Evolutionary conservation across 2,329 filamentous ascomycete species (phyloP).

Genomic region (Leptographium flavum): DNA sequence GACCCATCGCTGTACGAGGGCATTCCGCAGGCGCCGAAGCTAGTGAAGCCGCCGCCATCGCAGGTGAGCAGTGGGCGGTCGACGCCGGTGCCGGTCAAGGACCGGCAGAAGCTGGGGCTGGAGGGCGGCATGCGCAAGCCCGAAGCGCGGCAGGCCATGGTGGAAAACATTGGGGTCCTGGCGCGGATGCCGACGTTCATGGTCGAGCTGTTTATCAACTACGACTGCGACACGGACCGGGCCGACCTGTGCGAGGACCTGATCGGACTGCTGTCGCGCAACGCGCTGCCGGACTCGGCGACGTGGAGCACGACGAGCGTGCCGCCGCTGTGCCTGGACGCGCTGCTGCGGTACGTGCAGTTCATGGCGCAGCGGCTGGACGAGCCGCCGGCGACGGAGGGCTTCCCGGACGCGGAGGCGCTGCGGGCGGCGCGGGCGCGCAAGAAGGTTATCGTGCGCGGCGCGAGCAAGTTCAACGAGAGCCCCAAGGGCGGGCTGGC

Average conservation of each 20-base stretch:
- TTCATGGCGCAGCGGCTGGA: slow-evolving; percentile 80
- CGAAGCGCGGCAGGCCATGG: slow-evolving; percentile 94
- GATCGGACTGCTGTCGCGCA: slow-evolving; percentile 80
- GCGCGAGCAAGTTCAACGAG: slow-evolving; percentile 87
- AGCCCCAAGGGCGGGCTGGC: slow-evolving; percentile 79
- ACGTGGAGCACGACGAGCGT: slow-evolving; percentile 99
- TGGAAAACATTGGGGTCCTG: slow-evolving; percentile 85
- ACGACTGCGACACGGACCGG: slow-evolving; percentile 87
- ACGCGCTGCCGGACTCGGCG: slow-evolving; percentile 90
- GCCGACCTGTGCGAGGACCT: slow-evolving; percentile 91
- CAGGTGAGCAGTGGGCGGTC: slow-evolving; percentile 66
- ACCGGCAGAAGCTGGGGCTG: slow-evolving; percentile 80
- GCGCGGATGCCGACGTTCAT: slow-evolving; percentile 90
- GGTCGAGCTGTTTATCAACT: slow-evolving; percentile 92
- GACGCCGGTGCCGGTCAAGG: slow-evolving; percentile 82
- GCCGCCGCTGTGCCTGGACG: slow-evolving; percentile 84
- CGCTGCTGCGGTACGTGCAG: slow-evolving; percentile 78
- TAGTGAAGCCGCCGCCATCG: slow-evolving; percentile 64
- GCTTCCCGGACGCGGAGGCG: slow-evolving; percentile 48
- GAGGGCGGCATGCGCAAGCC: slow-evolving; percentile 87
- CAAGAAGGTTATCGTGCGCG: slow-evolving; percentile 82
- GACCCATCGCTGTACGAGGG: slow-evolving; percentile 85
- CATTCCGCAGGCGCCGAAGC: slow-evolving; percentile 78
- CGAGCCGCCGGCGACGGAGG: slow-evolving; percentile 47
- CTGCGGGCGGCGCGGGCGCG: slow-evolving; percentile 60